Percentiles rank a stretch among this genome's conserved stretches.
These are phyloP conservation scores for Silene noctiflora DNA, from an alignment of 179 eudicot species.

Conservation along the genomic window DNA sequence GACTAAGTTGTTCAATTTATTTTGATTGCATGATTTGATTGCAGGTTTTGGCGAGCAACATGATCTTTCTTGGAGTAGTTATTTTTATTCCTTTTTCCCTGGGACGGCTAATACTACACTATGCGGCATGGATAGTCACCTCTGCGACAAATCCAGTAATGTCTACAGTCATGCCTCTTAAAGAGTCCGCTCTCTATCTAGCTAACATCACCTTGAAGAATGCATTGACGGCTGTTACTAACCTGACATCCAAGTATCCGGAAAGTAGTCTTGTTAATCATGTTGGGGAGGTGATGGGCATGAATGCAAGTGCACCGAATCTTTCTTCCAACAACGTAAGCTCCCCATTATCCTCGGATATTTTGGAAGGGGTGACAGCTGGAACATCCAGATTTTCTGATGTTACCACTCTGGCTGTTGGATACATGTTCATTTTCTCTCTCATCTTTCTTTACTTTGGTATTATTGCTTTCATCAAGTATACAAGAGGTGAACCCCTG, in stretches of 20 bases:
- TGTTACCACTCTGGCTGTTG: constrained; percentile 96
- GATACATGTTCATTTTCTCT: constrained; percentile 80
- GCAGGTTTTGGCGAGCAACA: constrained; percentile 99
- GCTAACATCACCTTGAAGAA: constrained; percentile 81
- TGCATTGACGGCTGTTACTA: constrained; percentile 70
- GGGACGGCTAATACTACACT: constrained; percentile 78
- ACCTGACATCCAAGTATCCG: constrained; percentile 53
- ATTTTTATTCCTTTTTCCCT: constrained; percentile 85
- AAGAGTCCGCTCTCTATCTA: constrained; percentile 73
- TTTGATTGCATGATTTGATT: constrained; percentile 20
- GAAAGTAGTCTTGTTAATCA: constrained; percentile 46
- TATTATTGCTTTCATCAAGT: constrained; percentile 65
- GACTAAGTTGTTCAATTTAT: background rate
- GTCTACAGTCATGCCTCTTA: constrained; percentile 67
- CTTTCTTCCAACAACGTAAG: constrained; percentile 47
- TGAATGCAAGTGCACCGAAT: constrained; percentile 55
- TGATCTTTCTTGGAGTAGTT: constrained; percentile 91
- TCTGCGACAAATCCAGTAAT: constrained; percentile 68
- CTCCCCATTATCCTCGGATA: constrained; percentile 47
- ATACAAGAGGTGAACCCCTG: constrained; percentile 83
- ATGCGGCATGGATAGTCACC: constrained; percentile 65
- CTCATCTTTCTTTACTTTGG: constrained; percentile 76
- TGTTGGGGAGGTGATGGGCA: constrained; percentile 56
- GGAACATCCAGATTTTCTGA: constrained; percentile 87
- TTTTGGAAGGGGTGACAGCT: constrained; percentile 54